Evolutionary conservation across 2,329 filamentous ascomycete genomes (phyloP), one percentile per base, ranked within the genome.

Genomic region (Botrytis tulipae): DNA sequence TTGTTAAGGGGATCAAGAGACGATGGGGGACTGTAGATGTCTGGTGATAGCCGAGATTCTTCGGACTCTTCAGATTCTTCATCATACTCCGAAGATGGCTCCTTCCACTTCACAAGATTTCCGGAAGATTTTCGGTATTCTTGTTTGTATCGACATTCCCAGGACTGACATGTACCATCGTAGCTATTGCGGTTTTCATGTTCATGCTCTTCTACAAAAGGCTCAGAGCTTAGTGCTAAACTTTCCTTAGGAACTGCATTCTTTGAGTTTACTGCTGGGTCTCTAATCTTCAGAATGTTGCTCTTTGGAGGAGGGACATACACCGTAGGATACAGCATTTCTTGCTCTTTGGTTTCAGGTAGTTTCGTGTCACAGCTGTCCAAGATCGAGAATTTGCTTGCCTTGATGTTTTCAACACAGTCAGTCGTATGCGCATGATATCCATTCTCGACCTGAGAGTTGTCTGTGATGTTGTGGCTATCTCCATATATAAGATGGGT

Each of bases 101-200:
- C 70, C n/a, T 35, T 57, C 70, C 70, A 72, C 54, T 59, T 72
- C n/a, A 72, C 60, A 51, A 54, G 16, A n/a, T 66, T 51, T 5
- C 70, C 60, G 4, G 10, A 14, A 42, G 70, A 72, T 16, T 29
- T 72, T 22, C 59, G 70, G 32, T 54, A 72, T 42, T 65, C 70
- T 20, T 72, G 18, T 42, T 44, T 72, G 42, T 72, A 72, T 35
- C 61, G 70, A 20, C 44, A 37, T 59, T 72, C 70, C 70, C 70
- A 72, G 16, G 70, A 72, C 18, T 42, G 46, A 18, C 46, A 67
- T n/a, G 37, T 72, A 67, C 35, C 61, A 67, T 57, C 61, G 20
- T 32, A 54, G 42, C 35, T 59, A 57, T 69, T 32, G 37, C 66
- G 66, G 32, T 25, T 20, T 22, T 44, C 25, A 32, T 42, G 48